Evolutionary conservation across 2,329 filamentous ascomycete species (phyloP).

Genomic region (Phaeomoniella chlamydospora): DNA sequence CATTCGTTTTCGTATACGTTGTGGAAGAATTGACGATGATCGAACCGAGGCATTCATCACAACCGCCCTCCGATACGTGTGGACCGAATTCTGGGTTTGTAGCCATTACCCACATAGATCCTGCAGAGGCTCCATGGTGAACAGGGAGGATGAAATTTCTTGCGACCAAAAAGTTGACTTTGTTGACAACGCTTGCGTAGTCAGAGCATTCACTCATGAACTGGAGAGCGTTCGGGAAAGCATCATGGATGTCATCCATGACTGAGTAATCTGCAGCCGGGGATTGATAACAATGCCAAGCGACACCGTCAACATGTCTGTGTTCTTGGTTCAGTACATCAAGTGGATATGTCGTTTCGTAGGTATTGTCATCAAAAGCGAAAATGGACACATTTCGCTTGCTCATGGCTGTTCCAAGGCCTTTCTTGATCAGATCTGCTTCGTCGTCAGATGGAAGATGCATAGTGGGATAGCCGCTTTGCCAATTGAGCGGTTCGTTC

Average conservation of each 20-base stretch:
- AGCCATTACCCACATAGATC: conserved; percentile 17
- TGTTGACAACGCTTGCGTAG: conserved; percentile 9
- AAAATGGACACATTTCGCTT: conserved; percentile 14
- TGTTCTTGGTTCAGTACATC: conserved; percentile 17
- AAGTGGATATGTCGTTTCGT: conserved; percentile 18
- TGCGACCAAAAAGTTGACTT: conserved; percentile 4
- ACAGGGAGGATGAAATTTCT: conserved; percentile 9
- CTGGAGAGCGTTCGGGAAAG: conserved; percentile 17
- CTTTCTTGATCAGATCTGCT: conserved; percentile 16
- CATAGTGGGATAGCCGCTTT: conserved; percentile 22
- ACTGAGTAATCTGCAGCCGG: conserved; percentile 18
- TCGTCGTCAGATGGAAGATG: conserved; percentile 21
- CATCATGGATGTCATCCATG: conserved; percentile 18
- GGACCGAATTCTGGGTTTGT: conserved; percentile 14
- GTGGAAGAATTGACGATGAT: conserved; percentile 16
- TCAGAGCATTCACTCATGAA: conserved; percentile 27
- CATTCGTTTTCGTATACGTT: conserved; percentile 30
- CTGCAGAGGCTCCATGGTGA: conserved; percentile 17
- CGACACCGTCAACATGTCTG: conserved; percentile 16
- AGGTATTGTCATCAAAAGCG: conserved; percentile 25
- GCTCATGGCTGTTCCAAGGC: conserved; percentile 15
- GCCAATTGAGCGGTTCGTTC: conserved; percentile 24
- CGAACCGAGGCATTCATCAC: conserved; percentile 13
- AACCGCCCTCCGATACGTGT: conserved; percentile 15
- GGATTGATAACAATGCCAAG: conserved; percentile 24